Conservation (phyloP, 192 early-diverging fungal species). For the Podila minutissima region DNA sequence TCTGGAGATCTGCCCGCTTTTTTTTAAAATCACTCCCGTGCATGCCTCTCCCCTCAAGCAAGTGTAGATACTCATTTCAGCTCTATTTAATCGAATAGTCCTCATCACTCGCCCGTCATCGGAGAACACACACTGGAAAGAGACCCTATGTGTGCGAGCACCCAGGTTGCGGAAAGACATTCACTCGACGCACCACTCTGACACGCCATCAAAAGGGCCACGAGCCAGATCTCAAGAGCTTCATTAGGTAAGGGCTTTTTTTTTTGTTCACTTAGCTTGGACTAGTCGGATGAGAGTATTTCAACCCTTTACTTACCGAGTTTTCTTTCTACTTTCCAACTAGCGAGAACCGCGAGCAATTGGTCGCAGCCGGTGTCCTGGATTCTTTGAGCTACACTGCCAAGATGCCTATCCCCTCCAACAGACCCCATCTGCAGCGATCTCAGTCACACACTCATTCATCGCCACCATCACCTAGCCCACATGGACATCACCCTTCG, state of each 20-base stretch:
- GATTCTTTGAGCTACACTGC: constrained; percentile 46
- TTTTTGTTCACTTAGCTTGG: too few species aligned
- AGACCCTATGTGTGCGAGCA: constrained; percentile 77
- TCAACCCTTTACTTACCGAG: too few species aligned
- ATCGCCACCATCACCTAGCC: constrained; percentile 49
- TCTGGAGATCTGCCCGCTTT: too few species aligned
- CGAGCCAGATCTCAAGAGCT: constrained; percentile 58
- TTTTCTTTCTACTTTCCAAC: too few species aligned
- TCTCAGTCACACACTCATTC: constrained; percentile 21
- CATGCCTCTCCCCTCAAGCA: background rate
- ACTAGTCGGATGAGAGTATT: too few species aligned
- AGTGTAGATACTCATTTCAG: too few species aligned
- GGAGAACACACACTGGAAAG: constrained; percentile 82
- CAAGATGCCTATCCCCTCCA: constrained; percentile 48
- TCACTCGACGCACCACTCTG: constrained; percentile 73
- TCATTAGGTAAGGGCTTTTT: constrained; percentile 38
- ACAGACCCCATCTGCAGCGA: constrained; percentile 13
- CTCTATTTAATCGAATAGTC: constrained; percentile 44
- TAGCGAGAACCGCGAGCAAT: constrained; percentile 48
- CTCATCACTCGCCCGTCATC: constrained; percentile 80
- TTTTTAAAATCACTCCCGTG: too few species aligned
- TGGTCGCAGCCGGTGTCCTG: constrained; percentile 40
- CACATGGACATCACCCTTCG: constrained; percentile 14
- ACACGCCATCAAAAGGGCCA: constrained; percentile 71
- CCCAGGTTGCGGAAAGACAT: constrained; percentile 77